A percentile compares a stretch with the other conserved stretches of the same genome.
Conservation (phyloP, 495 filamentous ascomycete genomes). For the Penicillium paradoxum region DNA sequence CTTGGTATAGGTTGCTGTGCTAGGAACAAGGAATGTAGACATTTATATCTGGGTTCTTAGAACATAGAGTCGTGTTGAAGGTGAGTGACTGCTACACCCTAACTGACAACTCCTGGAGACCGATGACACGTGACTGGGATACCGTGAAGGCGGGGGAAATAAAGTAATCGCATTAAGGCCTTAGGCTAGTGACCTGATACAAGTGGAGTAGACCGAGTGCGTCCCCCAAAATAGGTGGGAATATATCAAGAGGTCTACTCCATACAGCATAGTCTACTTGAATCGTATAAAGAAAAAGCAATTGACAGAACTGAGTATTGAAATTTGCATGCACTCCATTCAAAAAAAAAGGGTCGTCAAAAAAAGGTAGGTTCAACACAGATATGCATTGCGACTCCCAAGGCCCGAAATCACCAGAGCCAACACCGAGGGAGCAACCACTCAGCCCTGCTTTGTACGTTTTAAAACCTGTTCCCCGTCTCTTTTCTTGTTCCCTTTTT, state of each 20-base stretch:
- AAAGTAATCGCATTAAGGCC: neutral
- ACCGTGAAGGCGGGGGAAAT: neutral
- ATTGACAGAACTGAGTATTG: constrained; percentile 15
- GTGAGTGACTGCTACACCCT: neutral
- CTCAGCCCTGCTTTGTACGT: constrained; percentile 16
- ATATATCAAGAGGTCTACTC: neutral
- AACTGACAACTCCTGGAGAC: no score
- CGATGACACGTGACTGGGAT: neutral
- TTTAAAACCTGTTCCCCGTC: constrained; percentile 20
- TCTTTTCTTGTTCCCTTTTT: constrained; percentile 21
- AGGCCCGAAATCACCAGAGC: constrained; percentile 19
- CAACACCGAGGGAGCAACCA: constrained; percentile 18
- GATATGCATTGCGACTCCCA: constrained; percentile 18
- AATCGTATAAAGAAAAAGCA: neutral
- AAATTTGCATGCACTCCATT: constrained; percentile 34
- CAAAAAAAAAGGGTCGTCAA: constrained; percentile 28
- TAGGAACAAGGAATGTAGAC: no score
- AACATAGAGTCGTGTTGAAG: neutral
- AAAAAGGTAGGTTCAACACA: constrained; percentile 30
- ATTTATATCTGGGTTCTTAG: no score
- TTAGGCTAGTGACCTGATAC: neutral
- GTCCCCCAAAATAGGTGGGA: neutral
- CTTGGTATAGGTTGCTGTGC: no score
- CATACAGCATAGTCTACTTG: neutral
- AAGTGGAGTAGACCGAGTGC: neutral